phyloP scores from a whole-genome alignment of 1,284 basidiomycete species.

The Bondarzewia mesenterica region DNA sequence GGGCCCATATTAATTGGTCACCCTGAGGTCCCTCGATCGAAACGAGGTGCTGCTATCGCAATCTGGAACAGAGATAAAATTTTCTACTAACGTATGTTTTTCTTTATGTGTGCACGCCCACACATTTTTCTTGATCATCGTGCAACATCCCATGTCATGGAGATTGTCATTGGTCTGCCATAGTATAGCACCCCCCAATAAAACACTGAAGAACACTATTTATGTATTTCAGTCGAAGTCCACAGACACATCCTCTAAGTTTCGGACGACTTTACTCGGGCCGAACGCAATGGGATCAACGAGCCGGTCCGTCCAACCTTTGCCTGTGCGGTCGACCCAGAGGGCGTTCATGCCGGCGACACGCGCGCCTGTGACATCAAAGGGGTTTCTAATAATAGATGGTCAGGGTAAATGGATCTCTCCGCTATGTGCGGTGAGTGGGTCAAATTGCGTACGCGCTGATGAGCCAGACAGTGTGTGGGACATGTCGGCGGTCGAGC shows the following conservation, averaged over 20 bases:
- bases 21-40: slow-evolving; percentile 10
- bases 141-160: too few relatives aligned
- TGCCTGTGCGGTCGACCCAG: slow-evolving; percentile 22
- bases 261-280: slow-evolving; percentile 15
- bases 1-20: slow-evolving; percentile 6
- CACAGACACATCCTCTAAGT: slow-evolving; percentile 14
- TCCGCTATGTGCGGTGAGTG: neutral
- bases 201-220: too few relatives aligned
- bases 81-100: too few relatives aligned
- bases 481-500: slow-evolving; percentile 12
- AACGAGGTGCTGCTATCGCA: slow-evolving; percentile 9
- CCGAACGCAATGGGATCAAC: neutral
- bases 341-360: slow-evolving; percentile 21
- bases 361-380: slow-evolving; percentile 26
- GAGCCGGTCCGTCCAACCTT: slow-evolving; percentile 23
- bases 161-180: too few relatives aligned
- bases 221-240: neutral
- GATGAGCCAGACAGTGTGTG: slow-evolving; percentile 22
- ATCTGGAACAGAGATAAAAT: too few relatives aligned
- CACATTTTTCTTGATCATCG: too few relatives aligned
- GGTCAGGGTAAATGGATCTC: neutral
- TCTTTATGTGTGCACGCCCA: too few relatives aligned
- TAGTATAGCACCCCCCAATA: too few relatives aligned
- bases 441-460: slow-evolving; percentile 21
- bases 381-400: slow-evolving; percentile 20